Evolutionary conservation across 345 rosid species (phyloP), one percentile per base, ranked within the genome.

Genomic region (Brassica juncea): DNA sequence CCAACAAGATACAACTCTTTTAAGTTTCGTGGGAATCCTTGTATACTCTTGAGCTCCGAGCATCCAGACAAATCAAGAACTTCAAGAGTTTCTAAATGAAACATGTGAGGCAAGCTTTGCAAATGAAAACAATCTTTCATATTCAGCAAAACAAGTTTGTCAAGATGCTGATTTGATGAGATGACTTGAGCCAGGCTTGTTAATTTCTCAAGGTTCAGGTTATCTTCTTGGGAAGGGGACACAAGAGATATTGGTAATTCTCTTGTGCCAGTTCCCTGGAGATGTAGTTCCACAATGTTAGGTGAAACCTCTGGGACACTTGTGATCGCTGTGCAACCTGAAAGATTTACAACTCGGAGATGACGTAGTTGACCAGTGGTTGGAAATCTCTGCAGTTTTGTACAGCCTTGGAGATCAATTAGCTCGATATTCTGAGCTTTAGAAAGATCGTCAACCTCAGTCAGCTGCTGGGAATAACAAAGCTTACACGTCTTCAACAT

Each of bases 21-120:
- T 16, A 66, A 2, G 44, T 75, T 75, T 6, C 21, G 25, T 10
- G 79, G 79, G 27, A 75, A 25, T 34, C 66, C 66, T 64, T 66
- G 49, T 32, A 75, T 75, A 31, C 58, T 23, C 16, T 55, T 11
- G 0, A 75, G 78, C 19, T 2, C 0, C 0, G 19, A 75, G 78
- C 78, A 75, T 7, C 78, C 78, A 75, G 78, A 66, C 39, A 75
- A 0, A 54, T 75, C 1, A 54, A 75, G 72, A 75, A 66, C 65
- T 75, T 66, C 11, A 4, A 75, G 66, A 55, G 78, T 66, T 34
- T 66, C 71, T 32, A 74, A 66, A 74, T 23, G 10, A n/a, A 1
- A 2, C 78, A 74, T 65, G 42, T 66, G 19, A 54, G 72, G 72
- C 39, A 75, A 28, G 55, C 66, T 75, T 55, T 5, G 28, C 62